Percentiles rank a stretch among this genome's conserved stretches.
Evolutionary conservation across 345 rosid genomes (phyloP).

Genomic region (Populus alba): DNA sequence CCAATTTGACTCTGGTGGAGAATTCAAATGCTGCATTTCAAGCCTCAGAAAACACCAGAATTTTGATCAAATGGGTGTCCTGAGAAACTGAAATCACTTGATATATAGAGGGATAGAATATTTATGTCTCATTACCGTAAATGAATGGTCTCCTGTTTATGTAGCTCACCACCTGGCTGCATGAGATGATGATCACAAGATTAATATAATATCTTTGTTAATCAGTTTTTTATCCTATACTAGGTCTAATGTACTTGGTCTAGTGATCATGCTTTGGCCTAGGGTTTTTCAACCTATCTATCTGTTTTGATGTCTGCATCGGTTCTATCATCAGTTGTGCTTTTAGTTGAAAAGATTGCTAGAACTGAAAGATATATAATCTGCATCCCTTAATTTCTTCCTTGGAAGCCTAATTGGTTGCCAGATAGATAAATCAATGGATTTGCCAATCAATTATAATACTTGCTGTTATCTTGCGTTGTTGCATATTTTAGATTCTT

Average conservation of each 20-base stretch:
- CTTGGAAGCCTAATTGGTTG: not conserved
- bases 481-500: not conserved
- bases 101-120: not conserved
- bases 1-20: no score
- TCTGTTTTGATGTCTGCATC: not conserved
- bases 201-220: not conserved
- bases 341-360: not conserved
- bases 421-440: not conserved
- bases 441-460: not conserved
- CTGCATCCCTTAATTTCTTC: not conserved
- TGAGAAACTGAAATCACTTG: not conserved
- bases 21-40: not conserved
- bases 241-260: not conserved
- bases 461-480: no score
- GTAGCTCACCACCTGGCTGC: no score
- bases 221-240: not conserved
- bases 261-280: not conserved
- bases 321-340: not conserved
- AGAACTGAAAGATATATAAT: not conserved
- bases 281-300: not conserved
- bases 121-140: not conserved
- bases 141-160: not conserved
- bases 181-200: no score
- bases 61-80: not conserved
- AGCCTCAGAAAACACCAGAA: not conserved